These are phyloP conservation scores for Wallacemonas sp. DNA, from an alignment of 208 protist species.

Conservation along the genomic window DNA sequence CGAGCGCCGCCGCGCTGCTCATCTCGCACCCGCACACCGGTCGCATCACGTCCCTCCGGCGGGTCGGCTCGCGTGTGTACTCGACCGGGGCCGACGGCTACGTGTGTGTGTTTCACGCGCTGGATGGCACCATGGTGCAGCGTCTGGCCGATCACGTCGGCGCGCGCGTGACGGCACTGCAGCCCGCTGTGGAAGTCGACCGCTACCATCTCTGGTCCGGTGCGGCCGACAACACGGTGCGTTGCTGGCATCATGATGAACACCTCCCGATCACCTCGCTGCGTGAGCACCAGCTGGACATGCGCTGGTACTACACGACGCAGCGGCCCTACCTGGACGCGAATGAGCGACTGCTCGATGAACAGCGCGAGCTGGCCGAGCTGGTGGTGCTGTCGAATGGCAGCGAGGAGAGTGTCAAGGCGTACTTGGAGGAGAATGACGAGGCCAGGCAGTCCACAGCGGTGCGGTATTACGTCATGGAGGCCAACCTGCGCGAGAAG, in stretches of 20 bases:
- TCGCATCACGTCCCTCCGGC: slow-evolving; percentile 57
- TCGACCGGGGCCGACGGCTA: slow-evolving; percentile 50
- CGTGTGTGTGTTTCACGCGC: slow-evolving; percentile 59
- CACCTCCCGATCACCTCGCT: slow-evolving; percentile 60
- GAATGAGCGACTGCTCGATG: slow-evolving; percentile 64
- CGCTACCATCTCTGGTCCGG: slow-evolving; percentile 81
- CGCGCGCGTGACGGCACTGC: slow-evolving; percentile 42
- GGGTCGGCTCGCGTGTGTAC: slow-evolving; percentile 60
- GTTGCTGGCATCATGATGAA: slow-evolving; percentile 90
- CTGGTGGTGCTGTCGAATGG: slow-evolving; percentile 60
- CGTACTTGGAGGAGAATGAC: slow-evolving; percentile 30
- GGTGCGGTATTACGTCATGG: slow-evolving; percentile 39
- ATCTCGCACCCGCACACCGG: slow-evolving; percentile 39
- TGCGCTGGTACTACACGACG: slow-evolving; percentile 84
- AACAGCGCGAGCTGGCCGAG: slow-evolving; percentile 68
- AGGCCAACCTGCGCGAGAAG: slow-evolving; percentile 34
- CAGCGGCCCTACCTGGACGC: slow-evolving; percentile 58
- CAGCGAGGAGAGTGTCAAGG: slow-evolving; percentile 45
- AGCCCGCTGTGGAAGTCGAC: slow-evolving; percentile 64
- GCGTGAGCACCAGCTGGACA: slow-evolving; percentile 71
- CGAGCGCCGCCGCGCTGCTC: slow-evolving; percentile 31
- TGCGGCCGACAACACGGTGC: slow-evolving; percentile 64
- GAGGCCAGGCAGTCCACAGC: slow-evolving; percentile 39
- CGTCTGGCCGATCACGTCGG: slow-evolving; percentile 49
- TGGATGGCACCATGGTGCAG: slow-evolving; percentile 49